Evolutionary conservation across 2,329 filamentous ascomycete species (phyloP).

Genomic region (Claviceps fusiformis): DNA sequence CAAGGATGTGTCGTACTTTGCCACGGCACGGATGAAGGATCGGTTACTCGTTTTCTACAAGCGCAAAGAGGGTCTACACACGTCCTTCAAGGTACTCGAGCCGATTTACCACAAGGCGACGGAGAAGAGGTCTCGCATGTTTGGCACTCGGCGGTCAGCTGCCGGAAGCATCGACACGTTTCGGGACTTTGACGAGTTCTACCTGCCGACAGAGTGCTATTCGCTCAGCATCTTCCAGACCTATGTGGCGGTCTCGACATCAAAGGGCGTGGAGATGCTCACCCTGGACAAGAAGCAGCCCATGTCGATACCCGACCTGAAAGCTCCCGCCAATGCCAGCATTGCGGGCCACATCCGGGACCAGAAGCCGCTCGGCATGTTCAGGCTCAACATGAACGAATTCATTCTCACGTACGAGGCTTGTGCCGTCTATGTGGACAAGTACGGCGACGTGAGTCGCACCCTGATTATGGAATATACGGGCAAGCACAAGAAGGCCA

Average conservation of each 20-base stretch:
- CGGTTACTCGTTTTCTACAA: conserved; percentile 93
- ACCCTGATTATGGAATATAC: conserved; percentile 98
- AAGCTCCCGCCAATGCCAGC: conserved; percentile 62
- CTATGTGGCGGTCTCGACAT: conserved; percentile 80
- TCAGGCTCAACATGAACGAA: conserved; percentile 80
- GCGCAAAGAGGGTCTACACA: conserved; percentile 82
- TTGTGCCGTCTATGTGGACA: conserved; percentile 95
- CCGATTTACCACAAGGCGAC: conserved; percentile 88
- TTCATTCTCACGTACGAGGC: conserved; percentile 92
- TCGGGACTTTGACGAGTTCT: conserved; percentile 97
- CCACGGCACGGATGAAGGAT: conserved; percentile 93
- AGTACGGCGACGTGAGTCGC: conserved; percentile 88
- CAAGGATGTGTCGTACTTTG: conserved; percentile 93
- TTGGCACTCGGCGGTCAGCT: conserved; percentile 42
- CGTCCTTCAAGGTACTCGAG: conserved; percentile 92
- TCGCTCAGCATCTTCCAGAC: conserved; percentile 94
- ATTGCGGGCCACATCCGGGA: conserved; percentile 75
- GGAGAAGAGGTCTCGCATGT: conserved; percentile 62
- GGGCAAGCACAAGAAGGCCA: conserved; percentile 68
- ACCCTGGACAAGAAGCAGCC: conserved; percentile 95
- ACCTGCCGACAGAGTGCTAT: conserved; percentile 89
- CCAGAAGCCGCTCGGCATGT: conserved; percentile 87
- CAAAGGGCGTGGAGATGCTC: conserved; percentile 88
- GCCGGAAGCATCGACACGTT: conserved; percentile 82
- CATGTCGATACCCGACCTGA: conserved; percentile 82